phyloP scores from a whole-genome alignment of 495 filamentous ascomycete genomes.

The Xylaria sp. region DNA sequence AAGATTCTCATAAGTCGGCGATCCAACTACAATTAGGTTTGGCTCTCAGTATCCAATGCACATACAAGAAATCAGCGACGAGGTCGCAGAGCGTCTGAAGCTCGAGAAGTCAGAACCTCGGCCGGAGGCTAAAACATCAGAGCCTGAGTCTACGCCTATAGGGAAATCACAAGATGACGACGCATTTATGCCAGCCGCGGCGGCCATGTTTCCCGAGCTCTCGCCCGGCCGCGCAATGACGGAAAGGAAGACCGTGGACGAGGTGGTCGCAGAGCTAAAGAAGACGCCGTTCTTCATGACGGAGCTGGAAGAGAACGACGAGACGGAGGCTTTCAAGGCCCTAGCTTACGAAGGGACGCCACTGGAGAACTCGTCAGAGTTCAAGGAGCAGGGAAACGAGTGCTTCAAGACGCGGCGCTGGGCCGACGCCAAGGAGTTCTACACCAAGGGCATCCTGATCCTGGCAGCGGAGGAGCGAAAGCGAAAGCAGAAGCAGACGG shows the following conservation, averaged over 20 bases:
- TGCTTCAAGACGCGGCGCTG: constrained; percentile 75
- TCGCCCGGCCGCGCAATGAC: constrained; percentile 68
- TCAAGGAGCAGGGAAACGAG: constrained; percentile 91
- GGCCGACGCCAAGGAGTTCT: constrained; percentile 89
- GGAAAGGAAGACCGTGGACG: constrained; percentile 68
- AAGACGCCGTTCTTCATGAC: constrained; percentile 95
- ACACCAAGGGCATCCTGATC: constrained; percentile 78
- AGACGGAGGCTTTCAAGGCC: constrained; percentile 85
- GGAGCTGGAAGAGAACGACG: constrained; percentile 79
- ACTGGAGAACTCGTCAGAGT: constrained; percentile 76
- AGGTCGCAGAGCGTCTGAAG: constrained; percentile 44
- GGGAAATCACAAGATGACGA: constrained; percentile 29
- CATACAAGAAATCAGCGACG: constrained; percentile 43
- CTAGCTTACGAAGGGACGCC: constrained; percentile 91
- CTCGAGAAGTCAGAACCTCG: constrained; percentile 30
- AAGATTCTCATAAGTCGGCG: too few relatives aligned
- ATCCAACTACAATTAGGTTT: too few relatives aligned
- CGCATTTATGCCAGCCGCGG: constrained; percentile 7
- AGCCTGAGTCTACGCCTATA: constrained; percentile 29
- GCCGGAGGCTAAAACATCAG: constrained; percentile 41
- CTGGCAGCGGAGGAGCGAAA: constrained; percentile 64
- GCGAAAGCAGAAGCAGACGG: constrained; percentile 34
- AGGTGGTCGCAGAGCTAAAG: constrained; percentile 77
- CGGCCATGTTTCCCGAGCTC: constrained; percentile 48
- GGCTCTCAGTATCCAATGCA: constrained; percentile 35